Base-by-base conservation (phyloP, 225 moss, liverwort and hornwort species). In the Physcomitrium patens region DNA sequence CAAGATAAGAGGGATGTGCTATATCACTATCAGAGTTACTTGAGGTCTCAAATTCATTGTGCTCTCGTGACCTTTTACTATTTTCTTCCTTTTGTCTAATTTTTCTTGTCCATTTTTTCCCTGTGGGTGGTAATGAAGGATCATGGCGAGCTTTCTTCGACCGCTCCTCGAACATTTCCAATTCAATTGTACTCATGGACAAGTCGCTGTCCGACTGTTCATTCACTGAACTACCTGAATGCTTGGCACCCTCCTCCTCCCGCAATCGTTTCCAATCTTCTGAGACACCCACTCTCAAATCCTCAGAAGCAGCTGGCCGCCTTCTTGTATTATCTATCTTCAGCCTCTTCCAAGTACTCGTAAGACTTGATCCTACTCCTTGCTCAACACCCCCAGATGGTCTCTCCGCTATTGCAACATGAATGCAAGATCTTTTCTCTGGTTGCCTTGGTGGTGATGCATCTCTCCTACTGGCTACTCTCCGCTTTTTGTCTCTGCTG, bases 191-290 rank as follows among this genome's bases (percentile, higher is more conserved):
- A 51, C 46, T 67, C 88, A 85, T 82, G 54, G 82, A 85, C 69
- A 75, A 63, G 53, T 80, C 88, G 24, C 75, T 82, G 23, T 82
- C 85, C n/a, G 77, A 70, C 17, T 60, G 75, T 16, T 61, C 82
- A 73, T 82, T 72, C 74, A 82, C 85, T 51, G 82, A 82, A 64
- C 77, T 82, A 49, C 84, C 64, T 17, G 84, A 87, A 10, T 72
- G 71, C 20, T 67, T 80, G 3, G 50, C 58, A 37, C 77, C 31
- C 31, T 37, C 18, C 26, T 76, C 79, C 22, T 86, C 87, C 49
- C 88, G 85, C 69, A 88, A 72, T 63, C 88, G 82, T 82, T 88
- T 88, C 88, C 85, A 88, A 68, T 85, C 78, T 71, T 88, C 88
- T 24, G 88, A 88, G 9, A 88, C 80, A 48, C 56, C 54, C 65